Conservation (phyloP, 495 filamentous ascomycete genomes). For the Talaromyces stipitatus region DNA sequence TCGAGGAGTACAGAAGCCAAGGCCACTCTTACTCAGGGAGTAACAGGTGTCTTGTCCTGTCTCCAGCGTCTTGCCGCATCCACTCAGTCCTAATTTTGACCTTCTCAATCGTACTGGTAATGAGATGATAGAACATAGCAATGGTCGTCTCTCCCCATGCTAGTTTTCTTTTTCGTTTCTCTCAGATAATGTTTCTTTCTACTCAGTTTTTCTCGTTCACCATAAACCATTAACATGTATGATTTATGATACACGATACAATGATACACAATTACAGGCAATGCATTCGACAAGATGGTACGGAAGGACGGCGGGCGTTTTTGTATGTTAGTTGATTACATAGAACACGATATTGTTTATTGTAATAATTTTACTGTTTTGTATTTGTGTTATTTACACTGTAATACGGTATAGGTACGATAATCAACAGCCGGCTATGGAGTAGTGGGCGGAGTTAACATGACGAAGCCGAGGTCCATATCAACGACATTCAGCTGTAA, state of each 20-base stretch:
- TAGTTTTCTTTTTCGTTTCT: neutral
- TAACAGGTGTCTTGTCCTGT: conserved; percentile 41
- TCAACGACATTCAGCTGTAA: too few species aligned
- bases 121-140: too few species aligned
- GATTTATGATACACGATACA: conserved; percentile 2
- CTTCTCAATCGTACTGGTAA: too few species aligned
- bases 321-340: neutral
- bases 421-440: too few species aligned
- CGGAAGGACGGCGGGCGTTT: neutral
- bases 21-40: conserved; percentile 78
- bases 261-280: neutral
- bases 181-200: neutral
- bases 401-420: too few species aligned
- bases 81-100: neutral
- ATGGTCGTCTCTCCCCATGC: too few species aligned
- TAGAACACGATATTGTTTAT: neutral
- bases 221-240: neutral
- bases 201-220: neutral
- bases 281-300: neutral
- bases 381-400: too few species aligned
- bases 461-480: neutral
- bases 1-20: conserved; percentile 80
- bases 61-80: conserved; percentile 6
- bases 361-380: too few species aligned
- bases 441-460: too few species aligned